Conservation (phyloP, 75 land plant species). For the Chamaecyparis obtusa region DNA sequence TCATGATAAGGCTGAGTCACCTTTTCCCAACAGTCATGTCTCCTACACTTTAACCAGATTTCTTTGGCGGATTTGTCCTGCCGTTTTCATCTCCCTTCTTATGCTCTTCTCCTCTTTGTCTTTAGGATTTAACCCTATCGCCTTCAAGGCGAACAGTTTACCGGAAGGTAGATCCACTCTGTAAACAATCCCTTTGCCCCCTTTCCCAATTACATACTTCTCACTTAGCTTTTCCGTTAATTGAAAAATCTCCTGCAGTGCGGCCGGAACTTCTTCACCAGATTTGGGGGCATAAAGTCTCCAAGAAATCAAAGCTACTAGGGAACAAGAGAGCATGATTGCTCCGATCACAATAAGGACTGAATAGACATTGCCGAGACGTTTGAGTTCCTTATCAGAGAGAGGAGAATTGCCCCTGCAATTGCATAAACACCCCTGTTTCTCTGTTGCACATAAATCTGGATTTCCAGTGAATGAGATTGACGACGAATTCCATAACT, state of each 20-base stretch:
- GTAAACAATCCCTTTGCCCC: slow-evolving; percentile 67
- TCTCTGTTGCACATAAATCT: slow-evolving; percentile 36
- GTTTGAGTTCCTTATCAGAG: neutral
- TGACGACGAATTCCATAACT: slow-evolving; percentile 34
- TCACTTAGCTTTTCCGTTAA: slow-evolving; percentile 48
- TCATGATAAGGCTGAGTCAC: too few relatives aligned
- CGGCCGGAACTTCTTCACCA: slow-evolving; percentile 47
- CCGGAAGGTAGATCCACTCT: slow-evolving; percentile 39
- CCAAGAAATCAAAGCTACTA: neutral
- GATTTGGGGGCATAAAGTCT: neutral
- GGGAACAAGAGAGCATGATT: neutral
- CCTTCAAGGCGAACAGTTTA: slow-evolving; percentile 54
- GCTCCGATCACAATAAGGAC: neutral
- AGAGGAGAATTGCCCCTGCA: neutral
- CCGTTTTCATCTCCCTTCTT: slow-evolving; percentile 58
- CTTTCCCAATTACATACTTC: slow-evolving; percentile 48
- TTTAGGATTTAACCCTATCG: slow-evolving; percentile 21
- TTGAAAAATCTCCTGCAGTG: slow-evolving; percentile 45
- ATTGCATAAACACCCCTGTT: neutral
- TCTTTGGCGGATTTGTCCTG: too few relatives aligned
- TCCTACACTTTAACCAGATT: too few relatives aligned
- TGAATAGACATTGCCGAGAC: neutral
- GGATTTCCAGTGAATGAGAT: slow-evolving; percentile 55
- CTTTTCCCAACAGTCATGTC: too few relatives aligned
- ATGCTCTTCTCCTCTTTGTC: slow-evolving; percentile 30